Evolutionary conservation across 176 grass and related monocot genomes (phyloP), one percentile per base, ranked within the genome.

Genomic region (Rhynchospora pubera): DNA sequence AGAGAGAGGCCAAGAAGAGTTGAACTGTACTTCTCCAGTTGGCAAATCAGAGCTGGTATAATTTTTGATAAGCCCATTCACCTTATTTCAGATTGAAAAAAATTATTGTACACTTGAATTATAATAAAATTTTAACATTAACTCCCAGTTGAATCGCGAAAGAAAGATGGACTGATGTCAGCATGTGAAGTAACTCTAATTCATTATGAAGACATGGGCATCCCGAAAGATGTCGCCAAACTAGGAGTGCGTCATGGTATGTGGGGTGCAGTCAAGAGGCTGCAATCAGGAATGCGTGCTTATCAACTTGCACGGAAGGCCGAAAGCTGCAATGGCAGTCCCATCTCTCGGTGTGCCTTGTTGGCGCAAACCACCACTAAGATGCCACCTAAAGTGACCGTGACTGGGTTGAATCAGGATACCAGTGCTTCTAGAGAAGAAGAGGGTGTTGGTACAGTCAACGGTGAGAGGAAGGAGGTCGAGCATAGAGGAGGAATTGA

Each of bases 191-290:
- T 99, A 84, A 95, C 91, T 65, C 81, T 99, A 61, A 4, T 96
- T 68, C 97, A 99, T 82, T 87, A 96, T 0, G 97, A 99, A 85
- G 91, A 95, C 65, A 99, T 99, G 97, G 93, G 97, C 79, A 99
- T 99, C 81, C 93, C 93, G 12, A 99, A 93, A 82, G 97, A 99
- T 78, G 93, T 99, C 8, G 97, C 97, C 15, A 95, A 93, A 69
- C 79, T 99, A 46, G 87, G 91, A 47, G 91, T 99, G 26, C 97
- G 93, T 18, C 97, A 99, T 1, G 93, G 97, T 22, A 99, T 99
- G 96, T 99, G 96, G 96, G 92, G 92, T 75, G 96, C 96, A 65
- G 92, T 99, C 12, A 93, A 95, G 81, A 99, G 88, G 73, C 82
- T 99, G 63, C 96, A 99, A 57, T 89, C 91, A 1, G 96, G 96